Conservation (phyloP, 495 filamentous ascomycete genomes). For the Lepraria neglecta region DNA sequence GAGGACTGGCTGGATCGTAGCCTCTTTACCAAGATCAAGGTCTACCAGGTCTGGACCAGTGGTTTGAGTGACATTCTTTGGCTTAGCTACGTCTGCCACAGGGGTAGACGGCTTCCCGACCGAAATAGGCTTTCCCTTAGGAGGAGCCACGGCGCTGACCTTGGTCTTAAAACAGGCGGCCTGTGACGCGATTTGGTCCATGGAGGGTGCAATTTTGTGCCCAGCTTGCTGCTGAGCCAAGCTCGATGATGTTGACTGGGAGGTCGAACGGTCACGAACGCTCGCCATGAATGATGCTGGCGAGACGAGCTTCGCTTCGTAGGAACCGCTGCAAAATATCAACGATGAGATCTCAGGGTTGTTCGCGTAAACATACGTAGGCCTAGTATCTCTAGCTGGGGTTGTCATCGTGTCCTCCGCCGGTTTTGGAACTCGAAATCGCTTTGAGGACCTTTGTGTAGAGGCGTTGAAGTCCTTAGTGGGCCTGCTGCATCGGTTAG, state of each 20-base stretch:
- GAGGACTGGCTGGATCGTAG: conserved; percentile 7
- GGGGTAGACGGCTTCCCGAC: too few species aligned
- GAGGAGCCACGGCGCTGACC: not conserved
- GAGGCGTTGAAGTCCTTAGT: not conserved
- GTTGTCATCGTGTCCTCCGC: not conserved
- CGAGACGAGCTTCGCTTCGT: not conserved
- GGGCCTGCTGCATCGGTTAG: not conserved
- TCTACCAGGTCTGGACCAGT: not conserved
- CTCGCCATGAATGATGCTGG: not conserved
- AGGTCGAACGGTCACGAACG: not conserved
- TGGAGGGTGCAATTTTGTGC: too few species aligned
- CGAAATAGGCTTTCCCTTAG: too few species aligned
- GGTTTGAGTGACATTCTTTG: too few species aligned
- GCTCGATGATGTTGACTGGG: not conserved
- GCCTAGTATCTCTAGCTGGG: not conserved
- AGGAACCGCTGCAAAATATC: not conserved
- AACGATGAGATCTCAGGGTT: not conserved
- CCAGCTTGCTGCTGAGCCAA: not conserved
- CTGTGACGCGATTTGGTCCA: too few species aligned
- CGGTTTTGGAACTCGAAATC: not conserved
- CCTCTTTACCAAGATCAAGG: not conserved
- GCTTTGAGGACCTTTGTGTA: not conserved
- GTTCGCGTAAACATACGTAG: not conserved
- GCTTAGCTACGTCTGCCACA: too few species aligned
- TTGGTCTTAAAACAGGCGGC: not conserved